phyloP scores from a whole-genome alignment of 2,329 filamentous ascomycete species.

The Microcyclospora pomicola region DNA sequence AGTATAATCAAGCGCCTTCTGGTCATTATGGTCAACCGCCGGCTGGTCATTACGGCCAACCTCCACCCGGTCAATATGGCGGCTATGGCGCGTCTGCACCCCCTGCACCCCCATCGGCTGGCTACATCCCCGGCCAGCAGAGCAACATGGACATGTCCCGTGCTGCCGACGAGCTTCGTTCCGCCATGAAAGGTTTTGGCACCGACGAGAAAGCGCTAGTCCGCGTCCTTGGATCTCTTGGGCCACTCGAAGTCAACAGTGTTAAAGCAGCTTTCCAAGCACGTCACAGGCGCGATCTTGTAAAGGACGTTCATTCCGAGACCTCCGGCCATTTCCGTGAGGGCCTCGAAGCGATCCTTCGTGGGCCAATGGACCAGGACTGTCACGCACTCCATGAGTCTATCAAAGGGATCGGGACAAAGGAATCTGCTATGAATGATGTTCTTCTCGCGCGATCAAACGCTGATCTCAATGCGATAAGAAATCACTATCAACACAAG shows the following conservation, averaged over 20 bases:
- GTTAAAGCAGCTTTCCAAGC: constrained; percentile 54
- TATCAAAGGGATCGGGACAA: constrained; percentile 69
- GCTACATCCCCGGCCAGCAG: constrained; percentile 59
- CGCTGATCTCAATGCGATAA: constrained; percentile 78
- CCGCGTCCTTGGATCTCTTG: constrained; percentile 52
- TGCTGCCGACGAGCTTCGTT: constrained; percentile 58
- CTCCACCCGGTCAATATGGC: constrained; percentile 4
- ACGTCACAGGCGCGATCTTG: constrained; percentile 51
- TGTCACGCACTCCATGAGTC: constrained; percentile 56
- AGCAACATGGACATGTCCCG: constrained; percentile 51
- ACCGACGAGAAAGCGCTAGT: constrained; percentile 75
- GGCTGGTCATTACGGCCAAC: constrained; percentile 6
- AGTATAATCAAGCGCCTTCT: not conserved
- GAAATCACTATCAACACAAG: constrained; percentile 55
- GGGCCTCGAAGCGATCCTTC: constrained; percentile 59
- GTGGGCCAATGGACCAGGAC: constrained; percentile 69
- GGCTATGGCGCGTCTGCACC: constrained; percentile 21
- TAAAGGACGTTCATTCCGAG: constrained; percentile 65
- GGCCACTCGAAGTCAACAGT: constrained; percentile 61
- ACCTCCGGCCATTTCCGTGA: constrained; percentile 58
- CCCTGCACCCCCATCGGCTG: constrained; percentile 53
- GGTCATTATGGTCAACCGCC: constrained; percentile 1
- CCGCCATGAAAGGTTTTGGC: constrained; percentile 87
- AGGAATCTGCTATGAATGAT: constrained; percentile 75
- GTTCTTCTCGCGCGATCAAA: constrained; percentile 72